A percentile compares a stretch with the other conserved stretches of the same genome.
Evolutionary conservation across 1,284 basidiomycete genomes (phyloP).

Genomic region (Boletus mariae): DNA sequence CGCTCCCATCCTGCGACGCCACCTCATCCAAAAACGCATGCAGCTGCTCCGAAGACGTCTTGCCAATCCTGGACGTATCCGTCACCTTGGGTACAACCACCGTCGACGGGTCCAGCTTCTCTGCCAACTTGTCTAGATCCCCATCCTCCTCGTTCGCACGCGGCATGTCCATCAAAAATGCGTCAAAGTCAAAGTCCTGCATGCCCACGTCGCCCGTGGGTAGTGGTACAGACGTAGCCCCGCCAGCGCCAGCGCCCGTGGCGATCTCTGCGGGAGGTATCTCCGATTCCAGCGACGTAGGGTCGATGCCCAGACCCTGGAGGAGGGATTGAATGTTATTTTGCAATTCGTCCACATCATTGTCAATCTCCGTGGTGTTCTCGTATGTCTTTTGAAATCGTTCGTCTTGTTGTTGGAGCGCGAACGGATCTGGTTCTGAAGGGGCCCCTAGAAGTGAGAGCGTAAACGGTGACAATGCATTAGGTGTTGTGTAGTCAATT

Average conservation of each 20-base stretch:
- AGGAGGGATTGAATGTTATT: conserved; percentile 72
- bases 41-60: conserved; percentile 38
- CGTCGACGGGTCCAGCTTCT: conserved; percentile 31
- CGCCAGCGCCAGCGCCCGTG: conserved; percentile 6
- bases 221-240: neutral
- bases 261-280: conserved; percentile 13
- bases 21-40: conserved; percentile 45
- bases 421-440: conserved; percentile 31
- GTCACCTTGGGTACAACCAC: conserved; percentile 12
- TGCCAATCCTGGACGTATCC: conserved; percentile 28
- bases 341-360: conserved; percentile 71
- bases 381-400: conserved; percentile 57
- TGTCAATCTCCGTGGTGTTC: conserved; percentile 62
- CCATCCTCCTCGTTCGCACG: conserved; percentile 28
- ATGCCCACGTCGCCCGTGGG: conserved; percentile 15
- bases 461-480: conserved; percentile 21
- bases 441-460: conserved; percentile 16
- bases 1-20: conserved; percentile 28
- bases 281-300: conserved; percentile 33
- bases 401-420: conserved; percentile 35
- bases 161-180: conserved; percentile 40
- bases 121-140: conserved; percentile 36
- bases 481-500: conserved; percentile 15
- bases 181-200: conserved; percentile 47
- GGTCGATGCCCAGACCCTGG: conserved; percentile 65